Evolutionary conservation across 176 grass and related monocot species (phyloP).

Genomic region (Cenchrus purpureus): DNA sequence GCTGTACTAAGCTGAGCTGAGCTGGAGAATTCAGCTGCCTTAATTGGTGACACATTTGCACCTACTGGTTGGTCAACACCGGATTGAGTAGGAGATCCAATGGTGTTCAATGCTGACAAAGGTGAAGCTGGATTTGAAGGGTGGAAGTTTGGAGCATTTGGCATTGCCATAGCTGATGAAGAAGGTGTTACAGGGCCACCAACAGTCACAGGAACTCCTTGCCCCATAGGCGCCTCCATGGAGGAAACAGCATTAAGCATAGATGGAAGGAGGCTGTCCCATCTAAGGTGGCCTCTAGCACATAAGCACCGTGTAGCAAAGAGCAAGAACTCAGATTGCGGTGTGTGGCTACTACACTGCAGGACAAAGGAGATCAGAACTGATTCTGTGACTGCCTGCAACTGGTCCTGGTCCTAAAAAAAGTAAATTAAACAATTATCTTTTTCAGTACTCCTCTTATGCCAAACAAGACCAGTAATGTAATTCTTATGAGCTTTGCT

Average conservation of each 20-base stretch:
- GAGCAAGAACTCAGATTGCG: slow-evolving; percentile 91
- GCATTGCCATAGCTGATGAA: slow-evolving; percentile 49
- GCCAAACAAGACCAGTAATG: slow-evolving; percentile 20
- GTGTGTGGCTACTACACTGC: slow-evolving; percentile 79
- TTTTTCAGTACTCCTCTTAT: background rate
- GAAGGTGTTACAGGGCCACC: slow-evolving; percentile 52
- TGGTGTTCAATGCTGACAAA: slow-evolving; percentile 70
- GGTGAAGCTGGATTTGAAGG: slow-evolving; percentile 82
- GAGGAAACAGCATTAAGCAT: slow-evolving; percentile 76
- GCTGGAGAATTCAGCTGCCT: slow-evolving; percentile 66
- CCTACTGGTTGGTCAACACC: slow-evolving; percentile 78
- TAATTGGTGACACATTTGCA: slow-evolving; percentile 71
- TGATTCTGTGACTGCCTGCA: slow-evolving; percentile 80
- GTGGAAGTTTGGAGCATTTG: slow-evolving; percentile 66
- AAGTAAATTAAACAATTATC: slow-evolving; percentile 38
- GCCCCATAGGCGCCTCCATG: slow-evolving; percentile 56
- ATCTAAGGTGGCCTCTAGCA: slow-evolving; percentile 76
- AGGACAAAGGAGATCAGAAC: slow-evolving; percentile 86
- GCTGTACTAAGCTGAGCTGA: slow-evolving; percentile 50
- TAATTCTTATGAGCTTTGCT: background rate
- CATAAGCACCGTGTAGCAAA: slow-evolving; percentile 88
- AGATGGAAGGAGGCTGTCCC: slow-evolving; percentile 86
- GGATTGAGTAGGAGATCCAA: slow-evolving; percentile 92
- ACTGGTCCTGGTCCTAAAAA: slow-evolving; percentile 84
- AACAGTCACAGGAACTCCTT: slow-evolving; percentile 40